A percentile compares a stretch with the other conserved stretches of the same genome.
Evolutionary conservation across 148 eudicot species (phyloP).

Genomic region (Rhododendron kiyosumense): DNA sequence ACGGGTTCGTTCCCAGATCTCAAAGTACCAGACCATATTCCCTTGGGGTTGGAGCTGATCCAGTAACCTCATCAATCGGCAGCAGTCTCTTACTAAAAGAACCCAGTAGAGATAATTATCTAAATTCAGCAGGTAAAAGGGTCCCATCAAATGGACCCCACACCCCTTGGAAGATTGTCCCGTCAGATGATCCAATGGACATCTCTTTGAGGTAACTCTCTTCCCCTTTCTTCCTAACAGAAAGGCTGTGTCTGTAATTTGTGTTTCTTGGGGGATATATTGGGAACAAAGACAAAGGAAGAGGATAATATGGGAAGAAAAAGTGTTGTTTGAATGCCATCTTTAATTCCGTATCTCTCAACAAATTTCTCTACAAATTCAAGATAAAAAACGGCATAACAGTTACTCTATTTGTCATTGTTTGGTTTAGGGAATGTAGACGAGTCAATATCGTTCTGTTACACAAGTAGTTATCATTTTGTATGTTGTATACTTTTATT

Average conservation of each 20-base stretch:
- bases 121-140: constrained; percentile 31
- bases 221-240: background rate
- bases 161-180: constrained; percentile 22
- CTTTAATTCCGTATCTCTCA: background rate
- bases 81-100: constrained; percentile 30
- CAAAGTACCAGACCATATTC: constrained; percentile 35
- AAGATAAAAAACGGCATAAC: background rate
- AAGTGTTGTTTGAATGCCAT: background rate
- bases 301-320: background rate
- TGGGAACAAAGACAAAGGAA: background rate
- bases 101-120: constrained; percentile 28
- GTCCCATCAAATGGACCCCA: constrained; percentile 30
- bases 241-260: background rate
- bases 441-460: background rate
- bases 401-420: background rate
- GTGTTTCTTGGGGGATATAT: background rate
- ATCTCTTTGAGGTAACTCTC: constrained; percentile 61
- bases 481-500: constrained; percentile 2
- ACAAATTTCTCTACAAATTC: background rate
- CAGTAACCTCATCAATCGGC: constrained; percentile 28
- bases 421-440: background rate
- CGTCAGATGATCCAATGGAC: constrained; percentile 53
- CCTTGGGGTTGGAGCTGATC: constrained; percentile 44
- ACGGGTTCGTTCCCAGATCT: constrained; percentile 27
- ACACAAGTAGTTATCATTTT: background rate